phyloP scores from a whole-genome alignment of 805 yeast species.

The Kuraishia cidri region DNA sequence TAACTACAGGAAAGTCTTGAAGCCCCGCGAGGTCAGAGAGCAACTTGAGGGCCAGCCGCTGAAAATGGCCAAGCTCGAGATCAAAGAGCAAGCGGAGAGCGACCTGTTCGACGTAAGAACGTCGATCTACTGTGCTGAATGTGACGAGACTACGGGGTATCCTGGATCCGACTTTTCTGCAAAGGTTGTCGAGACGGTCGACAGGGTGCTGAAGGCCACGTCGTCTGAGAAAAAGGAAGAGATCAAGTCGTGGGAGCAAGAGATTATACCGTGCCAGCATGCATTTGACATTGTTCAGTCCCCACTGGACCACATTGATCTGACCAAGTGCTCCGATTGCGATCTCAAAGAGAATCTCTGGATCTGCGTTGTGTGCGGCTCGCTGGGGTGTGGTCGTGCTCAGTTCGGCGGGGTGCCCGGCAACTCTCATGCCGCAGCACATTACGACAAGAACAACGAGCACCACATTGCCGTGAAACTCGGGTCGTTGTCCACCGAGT shows the following conservation, averaged over 20 bases:
- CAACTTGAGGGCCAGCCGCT: conserved; percentile 17
- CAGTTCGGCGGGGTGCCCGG: conserved; percentile 96
- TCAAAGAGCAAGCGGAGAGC: conserved; percentile 52
- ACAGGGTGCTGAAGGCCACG: conserved; percentile 41
- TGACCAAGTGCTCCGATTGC: conserved; percentile 45
- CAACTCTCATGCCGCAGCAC: conserved; percentile 80
- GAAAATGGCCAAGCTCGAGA: conserved; percentile 59
- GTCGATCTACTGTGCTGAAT: conserved; percentile 27
- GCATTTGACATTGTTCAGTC: conserved; percentile 43
- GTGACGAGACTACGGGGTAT: conserved; percentile 14
- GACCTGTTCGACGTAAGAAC: conserved; percentile 46
- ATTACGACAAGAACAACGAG: conserved; percentile 38
- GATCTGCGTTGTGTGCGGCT: conserved; percentile 89
- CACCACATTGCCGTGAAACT: conserved; percentile 87
- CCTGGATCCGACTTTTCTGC: conserved; percentile 14
- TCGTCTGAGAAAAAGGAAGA: conserved; percentile 58
- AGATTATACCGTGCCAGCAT: conserved; percentile 74
- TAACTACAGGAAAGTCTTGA: conserved; percentile 45
- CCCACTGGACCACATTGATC: conserved; percentile 15
- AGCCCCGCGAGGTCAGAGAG: conserved; percentile 22
- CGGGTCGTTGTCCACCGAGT: conserved; percentile 75
- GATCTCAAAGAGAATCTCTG: conserved; percentile 73
- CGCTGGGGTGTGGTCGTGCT: conserved; percentile 88
- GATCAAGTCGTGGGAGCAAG: conserved; percentile 88
- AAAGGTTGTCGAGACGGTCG: conserved; percentile 23